These are phyloP conservation scores for peach (Prunus persica) DNA, from an alignment of 306 rosid genomes.

Conservation along the genomic window Prunus_persica_NCBIv2 NC_034014.1:21868501-21869000, in stretches of 20 bases:
- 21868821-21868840: neutral
- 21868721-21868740: neutral
- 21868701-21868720: neutral
- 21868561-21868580: slow-evolving; percentile 15
- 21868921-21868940: no score
- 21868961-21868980: no score
- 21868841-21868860: neutral
- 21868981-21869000: no score
- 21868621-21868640: slow-evolving; percentile 15
- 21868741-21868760: neutral
- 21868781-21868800: neutral
- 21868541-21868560: slow-evolving; percentile 31
- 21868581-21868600: neutral
- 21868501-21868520: slow-evolving; percentile 8
- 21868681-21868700: slow-evolving; percentile 8
- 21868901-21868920: no score
- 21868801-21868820: neutral
- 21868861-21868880: no score
- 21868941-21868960: no score
- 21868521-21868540: slow-evolving; percentile 25
- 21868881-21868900: neutral
- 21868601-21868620: slow-evolving; percentile 19
- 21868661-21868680: slow-evolving; percentile 13
- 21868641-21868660: slow-evolving; percentile 1
- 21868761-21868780: neutral